These are phyloP conservation scores for Aureobasidium namibiae DNA, from an alignment of 2,329 filamentous ascomycete species.

Conservation along the genomic window DNA sequence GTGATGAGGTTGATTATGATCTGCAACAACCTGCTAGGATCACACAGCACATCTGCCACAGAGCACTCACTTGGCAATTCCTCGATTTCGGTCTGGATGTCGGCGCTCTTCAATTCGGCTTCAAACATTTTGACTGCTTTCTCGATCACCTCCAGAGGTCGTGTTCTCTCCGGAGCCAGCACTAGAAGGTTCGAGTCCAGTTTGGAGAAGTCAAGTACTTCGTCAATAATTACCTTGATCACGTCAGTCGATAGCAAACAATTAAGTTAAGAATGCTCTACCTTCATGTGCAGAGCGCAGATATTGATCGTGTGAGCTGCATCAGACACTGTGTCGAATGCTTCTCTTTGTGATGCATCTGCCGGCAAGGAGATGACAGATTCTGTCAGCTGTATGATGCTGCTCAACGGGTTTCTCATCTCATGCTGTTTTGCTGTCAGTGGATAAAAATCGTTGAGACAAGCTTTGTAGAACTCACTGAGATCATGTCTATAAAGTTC, in stretches of 20 bases:
- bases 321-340: constrained; percentile 2
- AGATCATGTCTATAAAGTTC: constrained; percentile 26
- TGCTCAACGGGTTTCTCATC: constrained; percentile 18
- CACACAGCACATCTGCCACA: constrained; percentile 22
- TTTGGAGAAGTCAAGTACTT: constrained; percentile 38
- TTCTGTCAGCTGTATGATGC: constrained; percentile 31
- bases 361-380: not conserved
- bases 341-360: not conserved
- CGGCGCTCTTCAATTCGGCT: constrained; percentile 21
- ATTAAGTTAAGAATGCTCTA: not conserved
- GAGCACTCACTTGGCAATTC: constrained; percentile 23
- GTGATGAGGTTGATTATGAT: constrained; percentile 23
- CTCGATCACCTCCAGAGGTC: constrained; percentile 16
- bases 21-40: constrained; percentile 20
- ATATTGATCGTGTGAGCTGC: constrained; percentile 13
- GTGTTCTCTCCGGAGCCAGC: constrained; percentile 17
- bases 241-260: not conserved
- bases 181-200: constrained; percentile 36
- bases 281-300: constrained; percentile 13
- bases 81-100: constrained; percentile 18
- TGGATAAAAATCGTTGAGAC: not conserved
- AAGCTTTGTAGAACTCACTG: not conserved
- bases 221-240: constrained; percentile 33
- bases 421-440: not conserved
- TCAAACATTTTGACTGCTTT: constrained; percentile 28